Base-by-base conservation (phyloP, 2,329 filamentous ascomycete species). In the Trichophyton mentagrophytes region DNA sequence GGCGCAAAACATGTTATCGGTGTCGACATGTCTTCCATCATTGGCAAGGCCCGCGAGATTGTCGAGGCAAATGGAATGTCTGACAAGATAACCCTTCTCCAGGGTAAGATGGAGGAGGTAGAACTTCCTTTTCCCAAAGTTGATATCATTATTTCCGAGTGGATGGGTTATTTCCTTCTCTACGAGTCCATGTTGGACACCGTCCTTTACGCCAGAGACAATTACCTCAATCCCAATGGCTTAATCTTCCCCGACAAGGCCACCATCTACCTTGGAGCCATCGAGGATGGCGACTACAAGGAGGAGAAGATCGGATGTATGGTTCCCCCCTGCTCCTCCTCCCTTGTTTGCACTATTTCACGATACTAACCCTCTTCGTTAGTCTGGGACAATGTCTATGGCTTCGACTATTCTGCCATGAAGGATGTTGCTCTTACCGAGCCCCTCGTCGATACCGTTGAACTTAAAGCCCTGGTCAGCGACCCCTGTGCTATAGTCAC, bases 371-470 rank as follows among this genome's bases (percentile, higher is more conserved):
- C 17, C 62, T 13, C 61, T 57, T 66, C 64, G 44, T 67, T 67
- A 97, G 92, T 97, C 82, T 99, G 93, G 93, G 91, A 97, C 73
- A 96, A 96, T 70, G 93, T 99, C 66, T 99, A 96, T 77, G 93
- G 93, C 65, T 99, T 99, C 77, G 85, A 99, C 78, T 99, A 96
- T 78, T 85, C 86, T 25, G 92, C 93, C 1, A 85, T 99, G 71
- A 97, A 97, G 80, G 82, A 87, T 67, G 95, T 90, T 55, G 93
- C 93, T 61, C 85, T 99, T 65, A 91, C 90, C 33, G 93, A 99
- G 77, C 93, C 93, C 59, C 86, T 99, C 47, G 93, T 99, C 69
- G 93, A 99, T 74, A 97, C 90, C 8, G 93, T 99, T 69, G 93
- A 99, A 76, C 82, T 97, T 72, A 97, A 97, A 80, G 90, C 93